Evolutionary conservation across 1,284 basidiomycete genomes (phyloP).

Genomic region (Ceratobasidium papillatum): DNA sequence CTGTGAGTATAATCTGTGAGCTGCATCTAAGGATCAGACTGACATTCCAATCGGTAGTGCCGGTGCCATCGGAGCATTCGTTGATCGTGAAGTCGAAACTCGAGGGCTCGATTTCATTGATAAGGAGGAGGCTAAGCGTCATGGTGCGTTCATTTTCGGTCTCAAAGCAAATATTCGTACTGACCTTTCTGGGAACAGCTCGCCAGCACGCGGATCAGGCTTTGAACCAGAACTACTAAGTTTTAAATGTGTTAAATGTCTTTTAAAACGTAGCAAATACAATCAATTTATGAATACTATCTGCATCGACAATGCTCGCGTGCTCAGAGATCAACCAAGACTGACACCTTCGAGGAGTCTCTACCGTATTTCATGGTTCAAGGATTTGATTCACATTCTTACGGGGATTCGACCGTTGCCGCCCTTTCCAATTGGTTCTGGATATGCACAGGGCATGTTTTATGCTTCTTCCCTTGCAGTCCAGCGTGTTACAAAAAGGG

Average conservation of each 20-base stretch:
- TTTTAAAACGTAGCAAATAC: neutral
- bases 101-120: slow-evolving; percentile 46
- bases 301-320: too few relatives aligned
- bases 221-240: slow-evolving; percentile 44
- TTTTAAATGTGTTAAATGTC: neutral
- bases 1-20: slow-evolving; percentile 20
- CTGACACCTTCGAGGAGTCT: too few relatives aligned
- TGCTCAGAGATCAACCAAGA: too few relatives aligned
- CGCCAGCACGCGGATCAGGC: slow-evolving; percentile 45
- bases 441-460: too few relatives aligned
- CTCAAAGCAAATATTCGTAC: neutral
- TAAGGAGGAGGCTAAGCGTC: slow-evolving; percentile 50
- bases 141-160: slow-evolving; percentile 44
- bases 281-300: neutral
- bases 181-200: slow-evolving; percentile 6
- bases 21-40: neutral
- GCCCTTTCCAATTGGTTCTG: too few relatives aligned
- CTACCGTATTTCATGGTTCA: too few relatives aligned
- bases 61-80: slow-evolving; percentile 49
- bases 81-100: slow-evolving; percentile 48
- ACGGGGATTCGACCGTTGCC: too few relatives aligned
- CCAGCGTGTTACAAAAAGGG: too few relatives aligned
- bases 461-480: too few relatives aligned
- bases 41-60: slow-evolving; percentile 18
- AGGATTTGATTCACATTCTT: too few relatives aligned